Conservation (phyloP, 164 flowering plant genomes). For the Vitis labrusca region DNA sequence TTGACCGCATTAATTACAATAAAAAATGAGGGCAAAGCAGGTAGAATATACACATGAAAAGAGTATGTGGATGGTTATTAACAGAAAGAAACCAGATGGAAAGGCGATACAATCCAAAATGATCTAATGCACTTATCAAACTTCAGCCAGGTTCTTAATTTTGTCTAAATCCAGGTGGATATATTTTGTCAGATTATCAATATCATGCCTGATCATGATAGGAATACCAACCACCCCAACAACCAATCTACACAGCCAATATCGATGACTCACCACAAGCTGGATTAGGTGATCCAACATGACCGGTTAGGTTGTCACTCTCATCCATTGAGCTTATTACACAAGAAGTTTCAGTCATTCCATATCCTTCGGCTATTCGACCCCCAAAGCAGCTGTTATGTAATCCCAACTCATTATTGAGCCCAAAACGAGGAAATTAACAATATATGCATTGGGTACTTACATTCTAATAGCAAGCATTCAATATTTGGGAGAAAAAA, state of each 20-base stretch:
- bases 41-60: background rate
- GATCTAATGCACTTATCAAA: too few species aligned
- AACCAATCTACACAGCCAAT: background rate
- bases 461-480: background rate
- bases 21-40: background rate
- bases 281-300: constrained; percentile 94
- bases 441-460: background rate
- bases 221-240: too few species aligned
- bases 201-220: too few species aligned
- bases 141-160: too few species aligned
- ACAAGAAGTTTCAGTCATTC: constrained; percentile 97
- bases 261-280: constrained; percentile 74
- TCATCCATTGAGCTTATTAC: constrained; percentile 66
- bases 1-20: background rate
- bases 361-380: constrained; percentile 83
- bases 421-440: background rate
- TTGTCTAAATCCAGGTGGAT: too few species aligned
- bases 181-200: too few species aligned
- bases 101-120: too few species aligned
- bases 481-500: background rate
- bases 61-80: too few species aligned
- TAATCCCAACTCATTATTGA: constrained; percentile 2
- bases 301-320: constrained; percentile 69
- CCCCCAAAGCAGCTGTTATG: constrained; percentile 85
- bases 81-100: too few species aligned